phyloP scores from a whole-genome alignment of 805 yeast genomes.

The Yarrowia alimentaria region DNA sequence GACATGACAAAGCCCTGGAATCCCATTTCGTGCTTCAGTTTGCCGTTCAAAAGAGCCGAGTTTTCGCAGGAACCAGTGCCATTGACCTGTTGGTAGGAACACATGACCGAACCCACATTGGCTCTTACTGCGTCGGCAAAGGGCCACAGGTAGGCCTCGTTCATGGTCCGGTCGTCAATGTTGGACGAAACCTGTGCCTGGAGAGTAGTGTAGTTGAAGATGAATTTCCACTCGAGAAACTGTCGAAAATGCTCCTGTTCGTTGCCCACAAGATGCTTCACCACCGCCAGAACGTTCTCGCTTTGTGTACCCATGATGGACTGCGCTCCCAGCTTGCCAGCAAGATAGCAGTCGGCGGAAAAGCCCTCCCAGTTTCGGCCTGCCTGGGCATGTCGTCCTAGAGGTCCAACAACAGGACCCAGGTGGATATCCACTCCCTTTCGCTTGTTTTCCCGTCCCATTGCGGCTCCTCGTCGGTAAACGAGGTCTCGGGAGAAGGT shows the following conservation, averaged over 20 bases:
- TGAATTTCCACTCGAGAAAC: conserved; percentile 48
- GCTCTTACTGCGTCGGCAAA: conserved; percentile 61
- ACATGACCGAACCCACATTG: conserved; percentile 60
- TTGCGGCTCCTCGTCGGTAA: conserved; percentile 53
- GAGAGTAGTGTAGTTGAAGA: background rate
- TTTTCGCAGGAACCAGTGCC: conserved; percentile 60
- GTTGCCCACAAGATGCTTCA: conserved; percentile 56
- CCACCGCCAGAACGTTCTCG: conserved; percentile 58
- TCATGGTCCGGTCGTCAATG: conserved; percentile 60
- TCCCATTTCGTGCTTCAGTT: conserved; percentile 59
- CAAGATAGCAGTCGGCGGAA: conserved; percentile 59
- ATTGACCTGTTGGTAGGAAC: conserved; percentile 57
- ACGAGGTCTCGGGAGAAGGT: conserved; percentile 55
- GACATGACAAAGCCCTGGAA: conserved; percentile 67
- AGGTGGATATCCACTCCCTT: conserved; percentile 57
- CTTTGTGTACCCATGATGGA: conserved; percentile 56
- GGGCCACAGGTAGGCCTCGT: conserved; percentile 64
- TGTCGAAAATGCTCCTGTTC: conserved; percentile 64
- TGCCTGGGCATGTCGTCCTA: conserved; percentile 60
- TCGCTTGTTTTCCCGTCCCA: conserved; percentile 53
- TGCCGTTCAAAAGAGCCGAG: conserved; percentile 52
- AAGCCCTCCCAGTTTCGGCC: conserved; percentile 67
- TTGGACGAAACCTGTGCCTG: conserved; percentile 50
- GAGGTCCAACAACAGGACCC: conserved; percentile 61
- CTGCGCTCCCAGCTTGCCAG: conserved; percentile 53